phyloP scores from a whole-genome alignment of 805 yeast species.

The Schwanniomyces pseudopolymorphus region DNA sequence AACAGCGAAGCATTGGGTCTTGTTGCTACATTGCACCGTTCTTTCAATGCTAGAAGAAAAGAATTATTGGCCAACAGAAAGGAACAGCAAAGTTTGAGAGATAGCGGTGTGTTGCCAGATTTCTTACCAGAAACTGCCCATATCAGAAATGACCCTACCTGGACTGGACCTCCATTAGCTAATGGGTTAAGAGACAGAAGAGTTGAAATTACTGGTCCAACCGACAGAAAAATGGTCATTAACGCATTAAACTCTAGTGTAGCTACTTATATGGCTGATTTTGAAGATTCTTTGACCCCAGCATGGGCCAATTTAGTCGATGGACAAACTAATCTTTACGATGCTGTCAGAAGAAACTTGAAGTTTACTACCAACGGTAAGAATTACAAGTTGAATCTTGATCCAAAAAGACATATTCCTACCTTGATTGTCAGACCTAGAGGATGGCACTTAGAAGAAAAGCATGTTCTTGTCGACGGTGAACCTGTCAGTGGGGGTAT shows the following conservation, averaged over 20 bases:
- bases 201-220: slow-evolving; percentile 84
- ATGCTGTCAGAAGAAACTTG: slow-evolving; percentile 70
- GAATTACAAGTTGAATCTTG: slow-evolving; percentile 42
- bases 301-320: slow-evolving; percentile 79
- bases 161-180: slow-evolving; percentile 75
- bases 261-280: slow-evolving; percentile 83
- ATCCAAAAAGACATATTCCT: slow-evolving; percentile 60
- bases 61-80: slow-evolving; percentile 62
- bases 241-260: slow-evolving; percentile 78
- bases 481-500: slow-evolving; percentile 78
- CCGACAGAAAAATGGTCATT: slow-evolving; percentile 79
- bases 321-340: slow-evolving; percentile 78
- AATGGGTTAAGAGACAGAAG: slow-evolving; percentile 74
- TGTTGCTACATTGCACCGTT: slow-evolving; percentile 70
- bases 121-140: slow-evolving; percentile 67
- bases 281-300: slow-evolving; percentile 83
- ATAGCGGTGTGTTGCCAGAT: slow-evolving; percentile 59
- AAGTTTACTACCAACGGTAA: slow-evolving; percentile 40
- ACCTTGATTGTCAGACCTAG: slow-evolving; percentile 83
- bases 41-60: slow-evolving; percentile 63
- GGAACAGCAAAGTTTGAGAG: slow-evolving; percentile 58
- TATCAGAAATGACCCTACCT: slow-evolving; percentile 69
- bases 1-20: slow-evolving; percentile 65
- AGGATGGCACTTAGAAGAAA: slow-evolving; percentile 84
- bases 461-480: slow-evolving; percentile 68